Evolutionary conservation across 1,284 basidiomycete species (phyloP).

Genomic region (Cryptococcus sp.): DNA sequence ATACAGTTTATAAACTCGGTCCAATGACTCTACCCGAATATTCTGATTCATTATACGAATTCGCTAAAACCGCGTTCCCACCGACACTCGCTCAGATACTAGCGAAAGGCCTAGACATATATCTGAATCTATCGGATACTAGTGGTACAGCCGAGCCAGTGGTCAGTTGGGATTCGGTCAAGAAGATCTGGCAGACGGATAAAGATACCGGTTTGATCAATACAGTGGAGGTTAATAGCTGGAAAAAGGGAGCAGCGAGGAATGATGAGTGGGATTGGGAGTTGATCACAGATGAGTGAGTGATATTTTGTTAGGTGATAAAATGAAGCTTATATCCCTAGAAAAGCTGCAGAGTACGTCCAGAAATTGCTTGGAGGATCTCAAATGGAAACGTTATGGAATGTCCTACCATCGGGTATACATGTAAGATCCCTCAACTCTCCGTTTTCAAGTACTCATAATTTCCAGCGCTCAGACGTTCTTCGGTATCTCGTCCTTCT

Average conservation of each 20-base stretch:
- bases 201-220: conserved; percentile 19
- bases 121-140: conserved; percentile 4
- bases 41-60: conserved; percentile 18
- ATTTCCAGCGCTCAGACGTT: conserved; percentile 33
- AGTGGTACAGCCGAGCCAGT: background rate
- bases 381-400: conserved; percentile 33
- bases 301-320: background rate
- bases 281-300: conserved; percentile 35
- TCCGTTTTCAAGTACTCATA: conserved; percentile 20
- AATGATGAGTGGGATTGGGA: conserved; percentile 41
- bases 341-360: conserved; percentile 30
- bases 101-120: conserved; percentile 12
- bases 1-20: conserved; percentile 31
- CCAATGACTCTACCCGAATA: conserved; percentile 15
- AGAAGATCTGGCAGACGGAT: conserved; percentile 45
- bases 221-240: conserved; percentile 20
- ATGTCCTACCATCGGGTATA: conserved; percentile 39
- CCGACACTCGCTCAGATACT: conserved; percentile 4
- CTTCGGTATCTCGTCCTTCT: conserved; percentile 45
- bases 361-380: conserved; percentile 18
- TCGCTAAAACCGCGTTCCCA: conserved; percentile 24
- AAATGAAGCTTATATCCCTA: background rate
- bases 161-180: conserved; percentile 15
- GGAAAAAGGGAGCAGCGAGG: conserved; percentile 26
- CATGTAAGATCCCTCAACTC: conserved; percentile 25